These are phyloP conservation scores for Sechiopsis laciniata DNA, from an alignment of 306 rosid species.

Conservation along the genomic window DNA sequence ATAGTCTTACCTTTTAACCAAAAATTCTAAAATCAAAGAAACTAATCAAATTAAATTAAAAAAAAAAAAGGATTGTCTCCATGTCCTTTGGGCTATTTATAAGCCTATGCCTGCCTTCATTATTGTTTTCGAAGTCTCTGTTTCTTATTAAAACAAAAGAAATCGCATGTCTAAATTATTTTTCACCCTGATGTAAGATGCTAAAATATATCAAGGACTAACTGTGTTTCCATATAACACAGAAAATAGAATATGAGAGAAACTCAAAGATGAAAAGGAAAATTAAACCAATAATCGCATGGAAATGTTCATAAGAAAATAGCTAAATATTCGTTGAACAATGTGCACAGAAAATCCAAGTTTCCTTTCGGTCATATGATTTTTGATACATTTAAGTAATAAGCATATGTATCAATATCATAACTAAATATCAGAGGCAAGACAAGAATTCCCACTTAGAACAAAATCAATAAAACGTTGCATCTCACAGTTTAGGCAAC, in stretches of 20 bases:
- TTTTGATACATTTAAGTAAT: not conserved
- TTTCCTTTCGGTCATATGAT: not conserved
- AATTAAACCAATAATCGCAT: not conserved
- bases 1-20: no score
- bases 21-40: no score
- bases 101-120: no score
- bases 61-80: no score
- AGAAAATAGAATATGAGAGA: not conserved
- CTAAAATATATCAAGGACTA: not conserved
- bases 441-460: not conserved
- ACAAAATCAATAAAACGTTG: constrained; percentile 3
- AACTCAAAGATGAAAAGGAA: not conserved
- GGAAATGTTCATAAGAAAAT: not conserved
- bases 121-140: not conserved
- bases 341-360: not conserved
- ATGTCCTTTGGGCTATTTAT: no score
- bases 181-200: not conserved
- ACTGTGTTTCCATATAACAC: not conserved
- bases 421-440: not conserved
- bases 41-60: no score
- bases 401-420: not conserved
- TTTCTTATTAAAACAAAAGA: not conserved
- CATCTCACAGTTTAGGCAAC: constrained; percentile 14
- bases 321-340: not conserved
- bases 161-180: not conserved